phyloP scores from a whole-genome alignment of 2,329 filamentous ascomycete species.

The Aspergillus niger region DNA sequence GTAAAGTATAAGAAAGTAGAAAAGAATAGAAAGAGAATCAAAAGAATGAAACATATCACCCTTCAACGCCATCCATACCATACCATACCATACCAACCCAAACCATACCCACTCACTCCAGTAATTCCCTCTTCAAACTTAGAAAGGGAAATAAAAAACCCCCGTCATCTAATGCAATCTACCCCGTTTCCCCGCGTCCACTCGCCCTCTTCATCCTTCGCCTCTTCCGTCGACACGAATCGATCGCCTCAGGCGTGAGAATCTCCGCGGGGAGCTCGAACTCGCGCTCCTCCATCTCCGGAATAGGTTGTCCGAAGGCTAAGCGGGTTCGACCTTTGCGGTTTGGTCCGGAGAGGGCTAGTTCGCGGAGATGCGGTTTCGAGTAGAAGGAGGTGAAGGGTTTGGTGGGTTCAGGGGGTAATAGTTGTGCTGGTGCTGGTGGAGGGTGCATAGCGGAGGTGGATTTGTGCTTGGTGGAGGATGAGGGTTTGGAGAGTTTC shows the following conservation, averaged over 20 bases:
- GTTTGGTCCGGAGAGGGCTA: constrained; percentile 68
- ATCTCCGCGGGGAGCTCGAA: constrained; percentile 73
- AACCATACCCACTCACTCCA: no score
- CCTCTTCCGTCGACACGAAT: constrained; percentile 42
- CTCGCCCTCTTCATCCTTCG: constrained; percentile 39
- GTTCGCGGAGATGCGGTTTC: constrained; percentile 76
- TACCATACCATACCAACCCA: no score
- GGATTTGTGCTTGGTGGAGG: constrained; percentile 10
- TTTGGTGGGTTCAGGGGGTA: constrained; percentile 42
- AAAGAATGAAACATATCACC: no score
- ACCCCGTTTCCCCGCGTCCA: constrained; percentile 15
- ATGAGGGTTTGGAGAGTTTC: constrained; percentile 25
- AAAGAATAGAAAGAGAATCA: neutral
- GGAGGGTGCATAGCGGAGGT: neutral
- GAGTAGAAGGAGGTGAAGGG: constrained; percentile 86
- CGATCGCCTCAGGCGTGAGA: constrained; percentile 46
- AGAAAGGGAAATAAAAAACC: no score
- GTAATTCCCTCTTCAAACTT: no score
- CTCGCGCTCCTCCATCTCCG: constrained; percentile 69
- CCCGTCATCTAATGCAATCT: no score
- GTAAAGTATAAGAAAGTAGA: neutral
- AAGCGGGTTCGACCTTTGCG: constrained; percentile 69
- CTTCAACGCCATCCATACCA: no score
- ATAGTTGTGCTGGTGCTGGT: constrained; percentile 11
- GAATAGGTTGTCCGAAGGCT: constrained; percentile 81